Evolutionary conservation across 805 yeast genomes (phyloP).

Genomic region (Nakazawaea populi): DNA sequence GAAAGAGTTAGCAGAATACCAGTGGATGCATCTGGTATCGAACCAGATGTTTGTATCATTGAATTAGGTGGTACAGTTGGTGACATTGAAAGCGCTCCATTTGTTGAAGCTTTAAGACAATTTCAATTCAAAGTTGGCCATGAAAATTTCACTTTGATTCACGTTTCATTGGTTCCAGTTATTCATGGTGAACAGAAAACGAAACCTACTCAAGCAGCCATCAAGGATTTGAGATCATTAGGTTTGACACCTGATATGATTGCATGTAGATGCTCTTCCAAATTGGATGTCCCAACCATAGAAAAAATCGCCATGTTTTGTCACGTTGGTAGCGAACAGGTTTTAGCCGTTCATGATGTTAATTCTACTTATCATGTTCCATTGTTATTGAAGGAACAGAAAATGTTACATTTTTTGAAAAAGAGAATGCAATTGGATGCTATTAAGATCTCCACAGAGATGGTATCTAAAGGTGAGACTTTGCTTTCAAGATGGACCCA

Average conservation of each 20-base stretch:
- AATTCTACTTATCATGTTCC: conserved; percentile 98
- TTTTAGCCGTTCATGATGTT: conserved; percentile 93
- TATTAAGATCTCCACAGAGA: conserved; percentile 40
- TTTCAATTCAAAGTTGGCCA: conserved; percentile 95
- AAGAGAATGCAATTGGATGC: conserved; percentile 59
- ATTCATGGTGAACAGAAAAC: conserved; percentile 99
- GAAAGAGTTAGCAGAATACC: conserved; percentile 89
- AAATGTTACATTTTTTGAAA: conserved; percentile 65
- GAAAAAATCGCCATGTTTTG: conserved; percentile 98
- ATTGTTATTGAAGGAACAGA: conserved; percentile 80
- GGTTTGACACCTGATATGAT: conserved; percentile 96
- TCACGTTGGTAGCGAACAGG: conserved; percentile 98
- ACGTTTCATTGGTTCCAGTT: conserved; percentile 95
- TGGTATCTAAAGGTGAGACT: conserved; percentile 57
- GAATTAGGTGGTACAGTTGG: conserved; percentile 99
- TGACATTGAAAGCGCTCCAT: conserved; percentile 97
- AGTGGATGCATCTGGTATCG: conserved; percentile 81
- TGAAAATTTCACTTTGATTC: conserved; percentile 92
- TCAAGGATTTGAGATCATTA: conserved; percentile 89
- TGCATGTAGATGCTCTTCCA: conserved; percentile 93
- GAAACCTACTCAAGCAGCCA: conserved; percentile 99
- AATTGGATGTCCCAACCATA: conserved; percentile 77
- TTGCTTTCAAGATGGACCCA: conserved; percentile 74
- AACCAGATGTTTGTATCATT: conserved; percentile 94
- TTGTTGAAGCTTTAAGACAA: conserved; percentile 97